Evolutionary conservation across 179 eudicot species (phyloP).

Genomic region (Sideroxylon spinosum): DNA sequence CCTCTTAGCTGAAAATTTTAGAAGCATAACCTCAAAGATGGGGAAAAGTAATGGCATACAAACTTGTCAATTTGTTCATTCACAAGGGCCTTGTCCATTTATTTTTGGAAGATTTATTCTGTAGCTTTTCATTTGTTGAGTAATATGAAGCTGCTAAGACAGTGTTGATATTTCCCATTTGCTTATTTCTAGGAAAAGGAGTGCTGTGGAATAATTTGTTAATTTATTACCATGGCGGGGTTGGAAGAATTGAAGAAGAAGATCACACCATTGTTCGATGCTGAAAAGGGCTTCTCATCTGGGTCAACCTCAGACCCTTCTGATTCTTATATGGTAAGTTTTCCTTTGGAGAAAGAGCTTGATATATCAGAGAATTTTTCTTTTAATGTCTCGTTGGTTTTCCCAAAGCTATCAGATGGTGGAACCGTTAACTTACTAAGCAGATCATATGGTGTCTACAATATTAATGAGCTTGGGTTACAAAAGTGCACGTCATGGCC

Average conservation of each 20-base stretch:
- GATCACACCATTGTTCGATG: conserved; percentile 87
- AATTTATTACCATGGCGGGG: conserved; percentile 55
- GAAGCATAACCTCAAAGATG: not conserved
- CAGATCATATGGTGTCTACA: conserved; percentile 92
- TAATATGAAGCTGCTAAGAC: not conserved
- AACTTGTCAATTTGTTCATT: not conserved
- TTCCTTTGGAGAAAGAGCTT: not conserved
- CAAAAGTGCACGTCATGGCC: conserved; percentile 73
- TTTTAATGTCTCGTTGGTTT: conserved; percentile 7
- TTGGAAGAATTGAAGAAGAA: conserved; percentile 85
- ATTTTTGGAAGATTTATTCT: not conserved
- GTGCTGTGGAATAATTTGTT: conserved; percentile 7
- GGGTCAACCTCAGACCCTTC: conserved; percentile 47
- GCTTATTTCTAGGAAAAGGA: not conserved
- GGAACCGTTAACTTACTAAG: conserved; percentile 85
- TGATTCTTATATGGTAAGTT: conserved; percentile 64
- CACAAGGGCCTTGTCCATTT: not conserved
- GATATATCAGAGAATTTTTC: not conserved
- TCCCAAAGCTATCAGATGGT: conserved; percentile 57
- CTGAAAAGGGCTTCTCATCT: conserved; percentile 77
- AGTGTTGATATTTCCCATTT: not conserved
- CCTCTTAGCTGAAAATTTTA: not conserved
- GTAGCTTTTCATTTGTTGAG: not conserved
- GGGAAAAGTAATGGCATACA: not conserved
- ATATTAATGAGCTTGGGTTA: conserved; percentile 81